Evolutionary conservation across 2,329 filamentous ascomycete species (phyloP).

Genomic region (Tetracladium maxilliforme): DNA sequence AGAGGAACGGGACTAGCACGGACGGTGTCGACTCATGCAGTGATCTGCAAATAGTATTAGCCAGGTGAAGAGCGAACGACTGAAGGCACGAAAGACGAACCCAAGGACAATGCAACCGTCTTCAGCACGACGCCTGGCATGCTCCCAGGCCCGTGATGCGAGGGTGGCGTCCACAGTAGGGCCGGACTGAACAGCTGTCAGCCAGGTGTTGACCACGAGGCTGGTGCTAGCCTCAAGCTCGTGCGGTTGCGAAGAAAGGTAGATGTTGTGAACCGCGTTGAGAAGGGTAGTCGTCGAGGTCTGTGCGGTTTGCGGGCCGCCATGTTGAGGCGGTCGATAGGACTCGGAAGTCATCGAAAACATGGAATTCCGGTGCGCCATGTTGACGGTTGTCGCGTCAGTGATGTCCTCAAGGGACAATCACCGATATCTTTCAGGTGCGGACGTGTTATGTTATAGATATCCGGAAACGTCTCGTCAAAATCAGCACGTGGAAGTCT

Average conservation of each 20-base stretch:
- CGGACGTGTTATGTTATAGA: too few relatives aligned
- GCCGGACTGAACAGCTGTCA: conserved; percentile 62
- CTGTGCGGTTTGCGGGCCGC: conserved; percentile 57
- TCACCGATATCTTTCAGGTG: too few relatives aligned
- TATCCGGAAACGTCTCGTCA: too few relatives aligned
- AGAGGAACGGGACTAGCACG: conserved; percentile 65
- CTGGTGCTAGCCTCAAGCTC: conserved; percentile 80
- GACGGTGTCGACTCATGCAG: conserved; percentile 83
- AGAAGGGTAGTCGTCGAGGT: conserved; percentile 87
- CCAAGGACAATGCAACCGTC: conserved; percentile 86
- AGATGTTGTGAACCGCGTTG: conserved; percentile 83
- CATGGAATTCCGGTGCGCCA: conserved; percentile 36
- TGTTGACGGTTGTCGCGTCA: conserved; percentile 19
- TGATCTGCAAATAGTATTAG: conserved; percentile 49
- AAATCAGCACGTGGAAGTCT: too few relatives aligned
- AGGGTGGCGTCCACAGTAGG: conserved; percentile 71
- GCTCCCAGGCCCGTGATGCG: conserved; percentile 81
- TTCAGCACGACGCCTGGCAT: conserved; percentile 84
- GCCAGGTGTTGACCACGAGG: conserved; percentile 89
- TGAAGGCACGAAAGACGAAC: conserved; percentile 34
- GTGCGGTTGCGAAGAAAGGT: conserved; percentile 70
- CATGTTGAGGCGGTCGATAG: conserved; percentile 38
- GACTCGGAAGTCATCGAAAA: conserved; percentile 58
- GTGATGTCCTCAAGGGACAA: conserved; percentile 21
- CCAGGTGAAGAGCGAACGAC: conserved; percentile 8